Evolutionary conservation across 306 rosid species (phyloP).

Genomic region (Leucaena leucocephala): DNA sequence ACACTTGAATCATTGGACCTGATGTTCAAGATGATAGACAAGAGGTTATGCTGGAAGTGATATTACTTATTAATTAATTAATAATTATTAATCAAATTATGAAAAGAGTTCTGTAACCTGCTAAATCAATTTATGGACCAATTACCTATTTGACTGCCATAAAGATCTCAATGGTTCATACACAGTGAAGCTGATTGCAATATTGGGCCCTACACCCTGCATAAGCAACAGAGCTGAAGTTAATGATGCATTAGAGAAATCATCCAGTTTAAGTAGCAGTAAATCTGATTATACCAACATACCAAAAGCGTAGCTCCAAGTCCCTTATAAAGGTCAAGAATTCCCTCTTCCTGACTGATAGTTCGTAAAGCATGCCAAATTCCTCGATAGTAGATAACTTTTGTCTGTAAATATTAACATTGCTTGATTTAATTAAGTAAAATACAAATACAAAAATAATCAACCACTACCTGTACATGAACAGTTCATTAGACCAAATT

Average conservation of each 20-base stretch:
- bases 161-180: constrained; percentile 80
- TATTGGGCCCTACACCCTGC: constrained; percentile 96
- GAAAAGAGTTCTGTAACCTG: not conserved
- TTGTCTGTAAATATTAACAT: constrained; percentile 66
- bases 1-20: constrained; percentile 81
- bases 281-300: constrained; percentile 38
- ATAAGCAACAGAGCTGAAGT: constrained; percentile 29
- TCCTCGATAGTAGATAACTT: constrained; percentile 74
- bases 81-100: not conserved
- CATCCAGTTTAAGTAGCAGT: constrained; percentile 12
- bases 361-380: constrained; percentile 76
- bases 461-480: not conserved
- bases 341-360: constrained; percentile 80
- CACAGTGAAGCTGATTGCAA: constrained; percentile 92
- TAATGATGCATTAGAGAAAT: constrained; percentile 27
- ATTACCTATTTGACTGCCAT: constrained; percentile 81
- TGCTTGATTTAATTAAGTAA: constrained; percentile 1
- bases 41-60: not conserved
- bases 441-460: no score
- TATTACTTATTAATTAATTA: not conserved
- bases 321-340: constrained; percentile 89
- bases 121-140: constrained; percentile 25
- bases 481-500: not conserved
- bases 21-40: constrained; percentile 27
- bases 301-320: constrained; percentile 97